These are phyloP conservation scores for Geosmithia putterillii DNA, from an alignment of 2,329 filamentous ascomycete species.

Conservation along the genomic window DNA sequence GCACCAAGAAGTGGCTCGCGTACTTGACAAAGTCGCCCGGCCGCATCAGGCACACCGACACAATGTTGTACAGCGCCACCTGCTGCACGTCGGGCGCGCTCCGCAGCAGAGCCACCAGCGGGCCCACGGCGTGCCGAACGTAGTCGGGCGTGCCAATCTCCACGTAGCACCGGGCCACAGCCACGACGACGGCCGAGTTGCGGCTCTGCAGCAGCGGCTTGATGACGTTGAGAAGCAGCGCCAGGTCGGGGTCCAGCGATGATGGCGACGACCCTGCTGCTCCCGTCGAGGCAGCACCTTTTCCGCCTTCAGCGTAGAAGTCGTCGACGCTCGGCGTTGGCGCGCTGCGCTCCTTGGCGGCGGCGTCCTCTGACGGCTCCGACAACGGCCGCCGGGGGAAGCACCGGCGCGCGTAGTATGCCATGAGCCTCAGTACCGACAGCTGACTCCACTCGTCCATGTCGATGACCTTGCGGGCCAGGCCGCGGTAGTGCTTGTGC, in stretches of 20 bases:
- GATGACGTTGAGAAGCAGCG: constrained; percentile 67
- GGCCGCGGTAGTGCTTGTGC: constrained; percentile 74
- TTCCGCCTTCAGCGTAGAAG: constrained; percentile 63
- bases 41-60: constrained; percentile 70
- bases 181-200: constrained; percentile 84
- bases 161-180: constrained; percentile 73
- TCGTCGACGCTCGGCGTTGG: constrained; percentile 52
- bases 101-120: constrained; percentile 73
- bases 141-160: constrained; percentile 74
- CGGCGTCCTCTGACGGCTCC: constrained; percentile 20
- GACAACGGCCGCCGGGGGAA: constrained; percentile 61
- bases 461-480: constrained; percentile 86
- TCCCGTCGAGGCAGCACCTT: constrained; percentile 21
- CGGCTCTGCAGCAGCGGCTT: constrained; percentile 81
- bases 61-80: constrained; percentile 85
- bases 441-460: constrained; percentile 99
- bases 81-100: constrained; percentile 80
- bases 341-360: constrained; percentile 10
- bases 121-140: constrained; percentile 63
- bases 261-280: constrained; percentile 35
- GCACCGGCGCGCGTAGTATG: constrained; percentile 72
- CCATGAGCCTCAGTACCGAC: constrained; percentile 69
- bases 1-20: constrained; percentile 79
- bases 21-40: constrained; percentile 80
- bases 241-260: constrained; percentile 68